Evolutionary conservation across 208 protist genomes (phyloP), one percentile per base, ranked within the genome.

Genomic region (Wallacemonas sp.): DNA sequence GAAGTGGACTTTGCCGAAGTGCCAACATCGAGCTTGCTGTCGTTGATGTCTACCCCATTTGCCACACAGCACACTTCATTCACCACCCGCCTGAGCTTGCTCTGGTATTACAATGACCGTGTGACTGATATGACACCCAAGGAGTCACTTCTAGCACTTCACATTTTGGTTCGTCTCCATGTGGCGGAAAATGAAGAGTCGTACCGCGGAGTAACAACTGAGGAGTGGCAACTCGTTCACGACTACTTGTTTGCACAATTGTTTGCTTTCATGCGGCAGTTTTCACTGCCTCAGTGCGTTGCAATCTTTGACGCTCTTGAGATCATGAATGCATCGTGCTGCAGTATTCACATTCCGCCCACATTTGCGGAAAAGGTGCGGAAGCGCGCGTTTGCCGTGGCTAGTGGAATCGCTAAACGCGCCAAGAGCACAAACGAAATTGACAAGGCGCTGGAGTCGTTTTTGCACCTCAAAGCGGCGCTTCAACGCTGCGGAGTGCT

Each of bases 161-260:
- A 63, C 42, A 62, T 63, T 63, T 28, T 70, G 8, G 49, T 44
- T 9, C 51, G 46, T 11, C 6, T 68, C 51, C 61, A 66, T 31
- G 21, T 66, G 45, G 55, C 53, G 8, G 47, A 39, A n/a, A 34
- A 42, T 9, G 76, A 77, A 4, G 53, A 33, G 17, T 56, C 67
- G 12, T 6, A 30, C 17, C 44, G 62, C 11, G 59, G 19, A 5
- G 68, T 58, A 0, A 19, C 64, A 27, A 0, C 46, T 26, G 65
- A 39, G 2, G 62, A 81, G 8, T 79, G 70, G 75, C 66, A 79
- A 44, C 26, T 38, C 30, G 42, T 88, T 24, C 84, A 83, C 63
- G 77, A 88, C 15, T 67, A 55, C 14, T 53, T 92, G 11, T 89
- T 89, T 46, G 86, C 77, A 6, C 82, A 89, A 55, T 31, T 86